Evolutionary conservation across 345 rosid species (phyloP), one percentile per base, ranked within the genome.

Genomic region (Eutrema yunnanense): DNA sequence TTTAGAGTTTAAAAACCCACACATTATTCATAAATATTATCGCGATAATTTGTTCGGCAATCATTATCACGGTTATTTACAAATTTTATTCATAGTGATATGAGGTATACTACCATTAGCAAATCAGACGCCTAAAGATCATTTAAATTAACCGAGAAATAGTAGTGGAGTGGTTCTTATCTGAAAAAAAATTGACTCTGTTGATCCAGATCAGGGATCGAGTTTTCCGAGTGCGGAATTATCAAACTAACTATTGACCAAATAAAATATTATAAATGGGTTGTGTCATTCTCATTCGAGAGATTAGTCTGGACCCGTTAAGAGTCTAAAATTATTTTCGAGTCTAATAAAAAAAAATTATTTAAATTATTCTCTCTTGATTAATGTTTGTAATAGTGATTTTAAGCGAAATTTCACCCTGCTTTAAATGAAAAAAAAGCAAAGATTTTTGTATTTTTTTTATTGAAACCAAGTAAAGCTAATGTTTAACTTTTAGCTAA

Each of bases 401-500:
- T 42, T 64, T 3, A 33, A 67, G 22, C 42, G 8, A 60, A 11
- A 8, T 61, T 46, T 44, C 2, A 7, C 36, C 14, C 46, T 62
- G 56, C 34, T 72, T 62, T 62, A 1, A 9, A 49, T 26, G 6
- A 19, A 52, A 52, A n/a, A n/a, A 26, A 57, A 69, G 52, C 30
- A 27, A 37, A 36, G 44, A 32, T 42, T 26, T n/a, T 34, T 8
- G 26, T 26, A n/a, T n/a, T n/a, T n/a, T 19, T 41, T 36, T 50
- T 52, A 52, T 12, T 30, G 2, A 14, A 62, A 63, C 22, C n/a
- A 62, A 62, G 74, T 79, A 87, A 87, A 87, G 97, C 65, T 63
- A 54, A 64, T 62, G 80, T 80, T 85, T 83, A 86, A 83, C 92
- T 80, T 88, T 84, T 82, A 71, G 84, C 78, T 71, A 77, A 77